Evolutionary conservation across 768 basidiomycete species (phyloP).

Genomic region (Trametes meyenii): DNA sequence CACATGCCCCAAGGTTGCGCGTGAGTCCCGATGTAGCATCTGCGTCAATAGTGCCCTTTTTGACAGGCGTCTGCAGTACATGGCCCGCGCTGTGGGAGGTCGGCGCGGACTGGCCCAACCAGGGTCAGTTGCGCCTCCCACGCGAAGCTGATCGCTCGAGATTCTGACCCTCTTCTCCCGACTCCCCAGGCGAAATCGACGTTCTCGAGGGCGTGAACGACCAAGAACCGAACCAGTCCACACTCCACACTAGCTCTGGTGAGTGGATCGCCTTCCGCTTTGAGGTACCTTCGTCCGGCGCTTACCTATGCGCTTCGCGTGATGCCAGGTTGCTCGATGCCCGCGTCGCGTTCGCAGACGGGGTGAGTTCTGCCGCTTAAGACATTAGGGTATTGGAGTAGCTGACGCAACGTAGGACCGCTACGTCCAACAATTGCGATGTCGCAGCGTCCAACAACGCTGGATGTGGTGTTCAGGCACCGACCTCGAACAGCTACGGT

Average conservation of each 20-base stretch:
- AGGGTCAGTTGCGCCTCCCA: constrained; percentile 32
- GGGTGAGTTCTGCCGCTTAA: constrained; percentile 37
- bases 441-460: constrained; percentile 47
- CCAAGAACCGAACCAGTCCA: constrained; percentile 49
- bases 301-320: constrained; percentile 23
- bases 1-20: constrained; percentile 65
- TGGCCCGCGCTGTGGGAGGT: constrained; percentile 63
- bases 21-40: constrained; percentile 33
- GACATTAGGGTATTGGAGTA: neutral
- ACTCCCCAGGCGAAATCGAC: constrained; percentile 57
- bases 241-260: constrained; percentile 60
- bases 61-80: constrained; percentile 24
- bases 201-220: constrained; percentile 62
- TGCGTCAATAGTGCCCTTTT: constrained; percentile 2
- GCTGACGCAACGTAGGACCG: constrained; percentile 3
- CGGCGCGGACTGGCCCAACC: constrained; percentile 50
- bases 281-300: constrained; percentile 50
- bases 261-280: constrained; percentile 49
- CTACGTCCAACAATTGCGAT: constrained; percentile 46
- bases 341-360: constrained; percentile 45
- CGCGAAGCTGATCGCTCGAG: constrained; percentile 1
- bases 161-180: constrained; percentile 37
- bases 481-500: constrained; percentile 51
- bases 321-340: constrained; percentile 52
- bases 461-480: constrained; percentile 56